Evolutionary conservation across 1,139 yeast species (phyloP).

Genomic region (Nakaseomyces sp.): DNA sequence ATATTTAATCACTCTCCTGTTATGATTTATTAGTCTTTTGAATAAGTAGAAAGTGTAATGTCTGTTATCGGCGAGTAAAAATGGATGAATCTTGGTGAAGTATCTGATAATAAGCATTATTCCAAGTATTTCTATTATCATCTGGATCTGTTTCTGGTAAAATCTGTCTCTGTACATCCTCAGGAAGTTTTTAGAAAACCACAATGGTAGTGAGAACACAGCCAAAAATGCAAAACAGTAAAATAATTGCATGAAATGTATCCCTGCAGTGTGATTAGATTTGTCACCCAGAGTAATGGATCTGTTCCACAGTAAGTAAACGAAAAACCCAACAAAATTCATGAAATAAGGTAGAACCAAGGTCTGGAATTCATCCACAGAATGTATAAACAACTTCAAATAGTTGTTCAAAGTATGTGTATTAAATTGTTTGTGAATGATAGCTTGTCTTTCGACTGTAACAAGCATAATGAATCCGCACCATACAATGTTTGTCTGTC

Average conservation of each 20-base stretch:
- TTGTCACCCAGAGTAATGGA: slow-evolving; percentile 83
- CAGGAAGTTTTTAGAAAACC: slow-evolving; percentile 42
- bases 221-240: slow-evolving; percentile 62
- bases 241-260: slow-evolving; percentile 73
- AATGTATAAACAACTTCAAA: slow-evolving; percentile 32
- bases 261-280: slow-evolving; percentile 62
- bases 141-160: slow-evolving; percentile 23
- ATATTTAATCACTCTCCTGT: slow-evolving; percentile 30
- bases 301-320: slow-evolving; percentile 54
- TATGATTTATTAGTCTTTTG: slow-evolving; percentile 48
- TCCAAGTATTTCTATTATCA: slow-evolving; percentile 29
- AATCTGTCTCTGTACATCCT: slow-evolving; percentile 32
- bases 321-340: slow-evolving; percentile 45
- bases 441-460: slow-evolving; percentile 44
- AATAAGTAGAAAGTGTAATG: slow-evolving; percentile 86
- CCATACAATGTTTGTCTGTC: slow-evolving; percentile 94
- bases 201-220: slow-evolving; percentile 59
- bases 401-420: slow-evolving; percentile 33
- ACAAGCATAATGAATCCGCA: slow-evolving; percentile 51
- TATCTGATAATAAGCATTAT: slow-evolving; percentile 46
- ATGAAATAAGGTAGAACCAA: slow-evolving; percentile 44
- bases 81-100: slow-evolving; percentile 78
- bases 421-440: slow-evolving; percentile 35
- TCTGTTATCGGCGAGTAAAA: slow-evolving; percentile 85
- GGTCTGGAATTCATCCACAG: slow-evolving; percentile 31